Evolutionary conservation across 2,329 filamentous ascomycete species (phyloP).

Genomic region (Beauveria varroae): DNA sequence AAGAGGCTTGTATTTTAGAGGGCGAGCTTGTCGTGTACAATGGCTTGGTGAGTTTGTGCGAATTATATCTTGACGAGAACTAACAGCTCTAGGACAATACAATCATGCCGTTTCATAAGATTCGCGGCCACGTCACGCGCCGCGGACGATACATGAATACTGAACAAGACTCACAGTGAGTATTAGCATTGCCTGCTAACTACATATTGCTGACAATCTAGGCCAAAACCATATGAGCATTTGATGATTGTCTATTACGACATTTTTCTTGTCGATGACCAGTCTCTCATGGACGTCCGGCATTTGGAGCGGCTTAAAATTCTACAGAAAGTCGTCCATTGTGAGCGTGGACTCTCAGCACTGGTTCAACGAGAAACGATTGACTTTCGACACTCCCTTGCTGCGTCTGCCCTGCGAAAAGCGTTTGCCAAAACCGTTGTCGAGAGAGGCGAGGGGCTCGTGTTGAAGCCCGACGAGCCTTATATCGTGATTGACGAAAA

Average conservation of each 20-base stretch:
- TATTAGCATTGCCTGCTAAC: slow-evolving; percentile 2
- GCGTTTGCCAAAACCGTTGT: slow-evolving; percentile 62
- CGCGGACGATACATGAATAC: slow-evolving; percentile 64
- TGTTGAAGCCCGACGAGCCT: slow-evolving; percentile 72
- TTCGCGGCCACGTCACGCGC: slow-evolving; percentile 70
- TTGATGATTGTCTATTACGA: slow-evolving; percentile 58
- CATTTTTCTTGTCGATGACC: slow-evolving; percentile 44
- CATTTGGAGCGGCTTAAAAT: slow-evolving; percentile 54
- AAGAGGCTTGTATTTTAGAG: slow-evolving; percentile 66
- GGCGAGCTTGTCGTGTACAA: slow-evolving; percentile 77
- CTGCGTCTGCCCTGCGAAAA: slow-evolving; percentile 47
- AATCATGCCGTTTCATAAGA: slow-evolving; percentile 71
- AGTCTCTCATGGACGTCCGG: slow-evolving; percentile 41
- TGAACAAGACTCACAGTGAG: slow-evolving; percentile 60
- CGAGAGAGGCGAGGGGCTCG: slow-evolving; percentile 65
- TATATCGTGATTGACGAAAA: slow-evolving; percentile 55
- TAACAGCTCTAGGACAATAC: slow-evolving; percentile 38
- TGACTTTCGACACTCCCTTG: slow-evolving; percentile 51
- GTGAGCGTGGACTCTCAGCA: slow-evolving; percentile 53
- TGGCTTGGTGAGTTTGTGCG: slow-evolving; percentile 38
- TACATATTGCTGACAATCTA: slow-evolving; percentile 22
- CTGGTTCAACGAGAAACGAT: slow-evolving; percentile 60
- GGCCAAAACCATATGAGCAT: slow-evolving; percentile 42
- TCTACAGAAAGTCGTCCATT: slow-evolving; percentile 46
- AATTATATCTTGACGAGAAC: neutral